Evolutionary conservation across 495 filamentous ascomycete species (phyloP), one percentile per base, ranked within the genome.

Genomic region (Aspergillus hancockii): DNA sequence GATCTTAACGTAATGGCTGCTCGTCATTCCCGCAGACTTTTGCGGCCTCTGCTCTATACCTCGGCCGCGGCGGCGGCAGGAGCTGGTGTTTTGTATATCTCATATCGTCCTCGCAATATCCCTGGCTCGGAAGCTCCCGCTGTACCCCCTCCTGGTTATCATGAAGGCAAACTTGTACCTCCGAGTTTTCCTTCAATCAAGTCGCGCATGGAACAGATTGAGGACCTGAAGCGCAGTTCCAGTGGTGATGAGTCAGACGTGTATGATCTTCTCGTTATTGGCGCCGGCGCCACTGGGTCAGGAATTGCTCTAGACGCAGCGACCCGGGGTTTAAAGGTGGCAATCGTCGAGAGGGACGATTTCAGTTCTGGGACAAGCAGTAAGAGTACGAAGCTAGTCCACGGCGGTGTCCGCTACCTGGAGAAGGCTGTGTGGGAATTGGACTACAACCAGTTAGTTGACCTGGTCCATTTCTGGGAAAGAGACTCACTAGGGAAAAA

Each of bases 401-500:
- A 98, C 73, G 94, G 94, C 59, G 94, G 94, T 66, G 94, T 98
- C 47, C 82, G 94, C 58, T 98, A 98, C 69, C 77, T 98, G 53
- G 94, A 98, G 71, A 98, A 98, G 77, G 94, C 94, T 40, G 86
- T 98, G 47, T 97, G 89, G 88, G 91, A 97, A 67, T 79, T 98
- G 69, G 94, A 98, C 74, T 97, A 96, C 70, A 89, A 88, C 61
- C 94, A 98, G 82, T 88, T 61, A 74, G 79, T 70, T 40, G 61
- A 25, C 25, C 23, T 25, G 54, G 21, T 38, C 18, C 16, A 28
- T 10, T 22, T 43, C 45, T n/a, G 21, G 38, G 23, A 32, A 16
- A 31, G 21, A 40, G 38, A 3, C n/a, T 49, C 34, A 14, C 47
- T 36, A 28, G 2, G 7, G 12, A 36, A 21, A 31, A 18, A 23